Base-by-base conservation (phyloP, 2,329 filamentous ascomycete species). In the Arthroderma sp. region DNA sequence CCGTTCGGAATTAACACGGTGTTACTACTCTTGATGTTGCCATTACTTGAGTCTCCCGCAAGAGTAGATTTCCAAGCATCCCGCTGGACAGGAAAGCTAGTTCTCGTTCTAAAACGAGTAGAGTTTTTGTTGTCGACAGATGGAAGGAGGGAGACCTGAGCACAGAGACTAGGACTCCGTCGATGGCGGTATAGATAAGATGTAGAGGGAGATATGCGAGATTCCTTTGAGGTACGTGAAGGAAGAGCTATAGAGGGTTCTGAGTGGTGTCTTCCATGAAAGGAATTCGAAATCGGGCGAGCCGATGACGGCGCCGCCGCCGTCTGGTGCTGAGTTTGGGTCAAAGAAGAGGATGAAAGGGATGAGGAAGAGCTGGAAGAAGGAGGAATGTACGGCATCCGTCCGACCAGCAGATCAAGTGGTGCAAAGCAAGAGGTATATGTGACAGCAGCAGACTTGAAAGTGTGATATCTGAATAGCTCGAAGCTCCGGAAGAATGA, bases 21-120 rank as follows among this genome's bases (percentile, higher is more conserved):
- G 3, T 11, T 6, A 10, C 27, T 36, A 7, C 32, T 86, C 79
- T 51, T 22, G 15, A 22, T 22, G 15, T 22, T 22, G 15, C 15
- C 15, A 22, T 22, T 22, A 22, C 15, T 22, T 22, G 15, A 22
- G 80, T 85, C 51, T 86, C 32, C 66, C 11, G 86, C 85, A n/a
- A 85, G 82, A 10, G 86, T 86, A 40, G 87, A 93, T 62, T 88
- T 84, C 55, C 85, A 78, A 50, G 93, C 11, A 27, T 43, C 40
- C 50, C 40, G 29, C 50, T 34, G 27, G 49, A 27, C 5, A 4
- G 44, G 2, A 9, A 5, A 4, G 5, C 27, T 27, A 27, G 32
- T n/a, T 38, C 15, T 5, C 32, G 32, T 9, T 9, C 32, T 34
- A 11, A 22, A 22, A 22, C 15, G 29, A 36, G 42, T 29, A 31